These are phyloP conservation scores for Cladophialophora carrionii DNA, from an alignment of 2,329 filamentous ascomycete genomes.

Conservation along the genomic window DNA sequence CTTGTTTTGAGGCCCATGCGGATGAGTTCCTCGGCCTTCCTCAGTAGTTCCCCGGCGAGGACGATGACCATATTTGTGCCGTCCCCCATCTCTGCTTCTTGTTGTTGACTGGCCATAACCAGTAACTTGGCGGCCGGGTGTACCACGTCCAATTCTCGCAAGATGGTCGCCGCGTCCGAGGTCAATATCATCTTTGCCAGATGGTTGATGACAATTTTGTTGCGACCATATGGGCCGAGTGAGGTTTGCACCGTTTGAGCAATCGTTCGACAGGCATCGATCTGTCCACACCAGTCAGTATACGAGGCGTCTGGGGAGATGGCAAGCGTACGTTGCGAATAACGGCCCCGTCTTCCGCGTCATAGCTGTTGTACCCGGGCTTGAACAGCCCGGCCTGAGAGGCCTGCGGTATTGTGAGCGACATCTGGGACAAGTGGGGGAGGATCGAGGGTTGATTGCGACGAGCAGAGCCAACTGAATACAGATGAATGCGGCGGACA, in stretches of 20 bases:
- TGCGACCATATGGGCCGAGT: conserved; percentile 93
- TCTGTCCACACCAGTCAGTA: conserved; percentile 46
- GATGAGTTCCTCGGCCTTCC: conserved; percentile 95
- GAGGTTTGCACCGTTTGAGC: conserved; percentile 96
- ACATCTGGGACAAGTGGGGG: conserved; percentile 62
- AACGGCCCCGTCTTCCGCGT: conserved; percentile 97
- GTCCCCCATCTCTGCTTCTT: conserved; percentile 98
- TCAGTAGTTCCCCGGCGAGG: conserved; percentile 89
- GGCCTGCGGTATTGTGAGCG: conserved; percentile 91
- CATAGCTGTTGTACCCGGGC: conserved; percentile 95
- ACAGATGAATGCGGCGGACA: conserved; percentile 2
- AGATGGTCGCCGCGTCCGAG: conserved; percentile 94
- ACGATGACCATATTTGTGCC: conserved; percentile 97
- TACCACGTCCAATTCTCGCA: conserved; percentile 95
- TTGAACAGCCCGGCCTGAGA: conserved; percentile 95
- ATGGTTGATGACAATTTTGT: conserved; percentile 99
- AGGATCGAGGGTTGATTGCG: neutral
- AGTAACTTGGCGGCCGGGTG: conserved; percentile 96
- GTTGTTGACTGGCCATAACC: conserved; percentile 98
- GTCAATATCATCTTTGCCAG: conserved; percentile 99
- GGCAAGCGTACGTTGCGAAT: conserved; percentile 69
- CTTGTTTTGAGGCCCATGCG: conserved; percentile 98
- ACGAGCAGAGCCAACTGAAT: neutral
- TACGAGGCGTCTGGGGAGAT: neutral
- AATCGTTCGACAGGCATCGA: conserved; percentile 96